These are phyloP conservation scores for Candida orba DNA, from an alignment of 805 yeast genomes.

Conservation along the genomic window DNA sequence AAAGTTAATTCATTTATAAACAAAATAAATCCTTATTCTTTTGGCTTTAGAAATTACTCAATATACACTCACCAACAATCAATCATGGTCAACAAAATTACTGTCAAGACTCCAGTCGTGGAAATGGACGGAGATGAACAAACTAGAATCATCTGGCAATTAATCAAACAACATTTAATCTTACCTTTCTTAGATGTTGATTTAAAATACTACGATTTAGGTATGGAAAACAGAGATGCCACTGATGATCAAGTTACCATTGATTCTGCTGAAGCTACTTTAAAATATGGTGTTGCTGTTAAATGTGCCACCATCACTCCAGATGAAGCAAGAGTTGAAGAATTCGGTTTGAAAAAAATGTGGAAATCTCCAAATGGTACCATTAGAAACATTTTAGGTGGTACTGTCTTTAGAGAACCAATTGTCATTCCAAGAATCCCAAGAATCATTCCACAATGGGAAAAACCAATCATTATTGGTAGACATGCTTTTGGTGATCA, in stretches of 20 bases:
- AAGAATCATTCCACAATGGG: conserved; percentile 86
- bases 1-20: background rate
- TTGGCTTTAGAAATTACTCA: too few species aligned
- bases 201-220: conserved; percentile 85
- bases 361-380: conserved; percentile 98
- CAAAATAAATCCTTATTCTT: background rate
- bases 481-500: conserved; percentile 98
- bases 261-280: conserved; percentile 86
- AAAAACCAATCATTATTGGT: conserved; percentile 91
- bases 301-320: conserved; percentile 99
- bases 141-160: conserved; percentile 94
- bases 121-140: conserved; percentile 98
- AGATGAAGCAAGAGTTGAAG: conserved; percentile 90
- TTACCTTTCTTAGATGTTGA: conserved; percentile 82
- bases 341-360: conserved; percentile 88
- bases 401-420: conserved; percentile 96
- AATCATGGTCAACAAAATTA: conserved; percentile 42
- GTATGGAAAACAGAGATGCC: conserved; percentile 77
- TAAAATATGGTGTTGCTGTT: conserved; percentile 85
- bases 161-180: conserved; percentile 80
- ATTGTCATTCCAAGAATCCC: conserved; percentile 88
- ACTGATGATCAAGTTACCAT: conserved; percentile 84
- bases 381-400: conserved; percentile 90
- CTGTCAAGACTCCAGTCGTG: conserved; percentile 82
- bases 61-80: background rate